Base-by-base conservation (phyloP, 2,329 filamentous ascomycete genomes). In the Aurifilum marmelostoma region DNA sequence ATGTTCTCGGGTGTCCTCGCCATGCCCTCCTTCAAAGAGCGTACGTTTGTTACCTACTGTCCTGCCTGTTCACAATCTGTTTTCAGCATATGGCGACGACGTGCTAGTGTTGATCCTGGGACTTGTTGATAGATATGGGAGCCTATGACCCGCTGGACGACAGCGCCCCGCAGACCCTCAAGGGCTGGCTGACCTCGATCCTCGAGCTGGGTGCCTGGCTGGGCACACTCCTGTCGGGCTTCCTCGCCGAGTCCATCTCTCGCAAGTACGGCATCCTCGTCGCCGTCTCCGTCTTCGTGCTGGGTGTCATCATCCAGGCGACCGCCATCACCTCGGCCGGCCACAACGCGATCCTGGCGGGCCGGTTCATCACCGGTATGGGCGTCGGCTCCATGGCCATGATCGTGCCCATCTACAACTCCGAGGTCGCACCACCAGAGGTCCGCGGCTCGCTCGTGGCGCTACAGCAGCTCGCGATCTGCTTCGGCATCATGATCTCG, bases 181-280 rank as follows among this genome's bases (percentile, higher is more conserved):
- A 88, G 74, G 87, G 86, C 21, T 88, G 86, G 86, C 76, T 89
- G 6, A 88, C 86, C 0, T 83, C 91, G 2, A 92, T 93, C 72
- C 86, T 94, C 34, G 91, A 93, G 76, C 85, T 94, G 1, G 91
- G 91, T 65, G 91, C 91, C 58, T 94, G 91, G 91, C 76, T 92
- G n/a, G 92, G 92, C 50, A 87, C 89, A 0, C 78, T 94, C 3
- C 82, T 91, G 54, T 91, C 88, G 2, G 89, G 91, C 1, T 91
- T 91, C 74, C 77, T 93, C n/a, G 91, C 91, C 24, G 91, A 94
- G 75, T 82, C 85, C 3, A 77, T 89, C 63, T 91, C 89, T 1
- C 84, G 92, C 61, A 93, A 93, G 77, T 89, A 90, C 71, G 86
- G 87, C 8, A 89, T 93, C 67, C 78, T 93, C 21, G 83, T 92